Percentiles rank a stretch among this genome's conserved stretches.
phyloP scores from a whole-genome alignment of 2,329 filamentous ascomycete species.

The Trichophyton rubrum region DNA sequence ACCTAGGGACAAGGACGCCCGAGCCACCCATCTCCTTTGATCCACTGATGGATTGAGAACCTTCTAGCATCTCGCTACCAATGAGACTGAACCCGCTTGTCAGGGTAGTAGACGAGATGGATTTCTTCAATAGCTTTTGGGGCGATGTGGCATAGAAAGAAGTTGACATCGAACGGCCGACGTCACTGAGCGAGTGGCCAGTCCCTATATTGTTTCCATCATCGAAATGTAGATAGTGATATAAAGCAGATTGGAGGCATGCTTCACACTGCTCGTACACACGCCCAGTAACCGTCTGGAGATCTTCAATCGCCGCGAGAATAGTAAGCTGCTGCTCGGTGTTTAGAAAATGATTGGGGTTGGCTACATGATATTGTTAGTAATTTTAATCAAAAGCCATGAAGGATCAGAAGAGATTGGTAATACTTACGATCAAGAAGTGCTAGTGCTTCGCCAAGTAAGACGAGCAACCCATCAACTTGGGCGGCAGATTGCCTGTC shows the following conservation, averaged over 20 bases:
- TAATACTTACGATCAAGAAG: slow-evolving; percentile 50
- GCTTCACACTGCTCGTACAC: slow-evolving; percentile 65
- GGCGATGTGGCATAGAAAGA: slow-evolving; percentile 38
- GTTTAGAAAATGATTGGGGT: slow-evolving; percentile 48
- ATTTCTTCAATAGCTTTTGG: slow-evolving; percentile 54
- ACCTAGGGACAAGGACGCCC: slow-evolving; percentile 34
- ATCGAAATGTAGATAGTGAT: slow-evolving; percentile 49
- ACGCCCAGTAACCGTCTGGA: slow-evolving; percentile 60
- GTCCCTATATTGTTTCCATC: slow-evolving; percentile 27
- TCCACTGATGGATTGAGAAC: slow-evolving; percentile 20
- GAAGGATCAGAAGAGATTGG: background rate
- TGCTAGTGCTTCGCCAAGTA: slow-evolving; percentile 72
- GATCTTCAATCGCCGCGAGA: slow-evolving; percentile 65
- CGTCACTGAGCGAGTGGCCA: slow-evolving; percentile 8
- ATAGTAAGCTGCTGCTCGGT: slow-evolving; percentile 61
- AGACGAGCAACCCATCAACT: slow-evolving; percentile 70
- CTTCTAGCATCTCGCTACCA: slow-evolving; percentile 57
- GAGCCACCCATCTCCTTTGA: slow-evolving; percentile 25
- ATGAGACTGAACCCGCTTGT: slow-evolving; percentile 55
- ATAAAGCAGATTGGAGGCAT: slow-evolving; percentile 62
- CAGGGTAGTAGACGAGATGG: slow-evolving; percentile 42
- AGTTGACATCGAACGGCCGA: slow-evolving; percentile 12
- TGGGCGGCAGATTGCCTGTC: slow-evolving; percentile 70
- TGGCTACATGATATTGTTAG: slow-evolving; percentile 19
- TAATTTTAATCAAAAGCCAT: background rate